Conservation (phyloP, 1,139 yeast species). For the Geotrichum carabidarum region DNA sequence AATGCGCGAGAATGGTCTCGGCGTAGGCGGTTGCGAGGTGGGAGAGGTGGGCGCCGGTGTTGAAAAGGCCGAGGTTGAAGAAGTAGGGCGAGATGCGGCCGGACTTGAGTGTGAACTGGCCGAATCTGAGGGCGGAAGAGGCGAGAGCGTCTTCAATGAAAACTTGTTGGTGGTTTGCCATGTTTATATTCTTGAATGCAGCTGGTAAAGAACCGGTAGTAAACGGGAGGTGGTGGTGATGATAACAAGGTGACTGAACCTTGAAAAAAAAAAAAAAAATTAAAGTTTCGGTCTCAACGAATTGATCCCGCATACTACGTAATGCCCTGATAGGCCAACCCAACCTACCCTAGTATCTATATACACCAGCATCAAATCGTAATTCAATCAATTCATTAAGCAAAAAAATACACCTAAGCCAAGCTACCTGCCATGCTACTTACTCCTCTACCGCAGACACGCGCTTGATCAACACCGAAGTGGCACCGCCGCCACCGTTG, state of each 20-base stretch:
- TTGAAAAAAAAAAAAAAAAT: not conserved
- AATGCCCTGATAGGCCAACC: no score
- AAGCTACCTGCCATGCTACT: not conserved
- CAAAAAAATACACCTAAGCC: no score
- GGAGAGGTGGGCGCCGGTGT: slow-evolving; percentile 70
- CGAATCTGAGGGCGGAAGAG: slow-evolving; percentile 77
- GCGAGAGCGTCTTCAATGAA: slow-evolving; percentile 79
- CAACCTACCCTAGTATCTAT: no score
- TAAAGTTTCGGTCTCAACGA: no score
- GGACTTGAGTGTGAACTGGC: slow-evolving; percentile 81
- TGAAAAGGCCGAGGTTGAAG: slow-evolving; percentile 87
- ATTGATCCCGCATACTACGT: no score
- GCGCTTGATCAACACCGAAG: slow-evolving; percentile 64
- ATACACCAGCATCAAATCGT: no score
- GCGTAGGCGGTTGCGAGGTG: slow-evolving; percentile 86
- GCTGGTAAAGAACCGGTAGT: no score
- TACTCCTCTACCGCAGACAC: slow-evolving; percentile 26
- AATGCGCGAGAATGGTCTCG: slow-evolving; percentile 56
- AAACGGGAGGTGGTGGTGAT: not conserved
- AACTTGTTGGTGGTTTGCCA: slow-evolving; percentile 53
- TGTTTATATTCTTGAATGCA: not conserved
- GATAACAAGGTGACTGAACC: not conserved
- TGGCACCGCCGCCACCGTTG: slow-evolving; percentile 98
- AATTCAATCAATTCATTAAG: no score
- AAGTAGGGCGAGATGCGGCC: slow-evolving; percentile 95